Conservation (phyloP, 1,139 yeast species). For the Sugiyamaella xylanicola region DNA sequence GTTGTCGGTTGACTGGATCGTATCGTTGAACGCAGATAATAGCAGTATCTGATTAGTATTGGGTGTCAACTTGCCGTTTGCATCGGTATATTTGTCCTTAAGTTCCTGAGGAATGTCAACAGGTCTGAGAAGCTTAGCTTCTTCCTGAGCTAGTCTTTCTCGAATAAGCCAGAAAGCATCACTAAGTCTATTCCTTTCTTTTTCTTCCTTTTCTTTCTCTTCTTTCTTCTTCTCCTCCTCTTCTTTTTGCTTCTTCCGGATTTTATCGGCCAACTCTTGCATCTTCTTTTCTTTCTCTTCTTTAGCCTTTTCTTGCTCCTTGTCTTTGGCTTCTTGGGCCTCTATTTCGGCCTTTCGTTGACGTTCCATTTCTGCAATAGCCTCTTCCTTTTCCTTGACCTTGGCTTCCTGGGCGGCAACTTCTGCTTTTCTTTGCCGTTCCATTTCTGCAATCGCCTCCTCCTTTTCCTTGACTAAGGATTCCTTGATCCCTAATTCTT, state of each 20-base stretch:
- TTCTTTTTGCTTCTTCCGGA: conserved; percentile 16
- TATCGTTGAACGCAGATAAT: conserved; percentile 39
- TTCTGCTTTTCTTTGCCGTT: conserved; percentile 3
- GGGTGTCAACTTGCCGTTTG: conserved; percentile 30
- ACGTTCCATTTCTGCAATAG: conserved; percentile 1
- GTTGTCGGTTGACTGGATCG: conserved; percentile 33
- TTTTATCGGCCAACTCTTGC: conserved; percentile 9
- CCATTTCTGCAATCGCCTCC: neutral
- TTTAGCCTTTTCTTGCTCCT: conserved; percentile 8
- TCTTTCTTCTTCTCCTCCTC: conserved; percentile 20
- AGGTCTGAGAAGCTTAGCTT: conserved; percentile 13
- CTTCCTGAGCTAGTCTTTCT: conserved; percentile 14
- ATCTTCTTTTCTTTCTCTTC: conserved; percentile 5
- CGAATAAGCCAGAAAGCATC: conserved; percentile 18
- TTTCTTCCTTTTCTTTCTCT: conserved; percentile 1
- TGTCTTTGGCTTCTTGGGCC: neutral
- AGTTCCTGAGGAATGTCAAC: conserved; percentile 10
- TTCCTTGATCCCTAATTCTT: conserved; percentile 3
- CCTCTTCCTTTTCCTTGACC: conserved; percentile 3
- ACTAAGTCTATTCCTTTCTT: conserved; percentile 8
- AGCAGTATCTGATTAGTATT: conserved; percentile 36
- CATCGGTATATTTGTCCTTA: conserved; percentile 9
- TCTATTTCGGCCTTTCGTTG: conserved; percentile 1
- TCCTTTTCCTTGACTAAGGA: conserved; percentile 2
- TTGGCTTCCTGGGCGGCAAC: neutral